Evolutionary conservation across 2,329 filamentous ascomycete species (phyloP), one percentile per base, ranked within the genome.

Genomic region (Colletotrichum theobromicola): DNA sequence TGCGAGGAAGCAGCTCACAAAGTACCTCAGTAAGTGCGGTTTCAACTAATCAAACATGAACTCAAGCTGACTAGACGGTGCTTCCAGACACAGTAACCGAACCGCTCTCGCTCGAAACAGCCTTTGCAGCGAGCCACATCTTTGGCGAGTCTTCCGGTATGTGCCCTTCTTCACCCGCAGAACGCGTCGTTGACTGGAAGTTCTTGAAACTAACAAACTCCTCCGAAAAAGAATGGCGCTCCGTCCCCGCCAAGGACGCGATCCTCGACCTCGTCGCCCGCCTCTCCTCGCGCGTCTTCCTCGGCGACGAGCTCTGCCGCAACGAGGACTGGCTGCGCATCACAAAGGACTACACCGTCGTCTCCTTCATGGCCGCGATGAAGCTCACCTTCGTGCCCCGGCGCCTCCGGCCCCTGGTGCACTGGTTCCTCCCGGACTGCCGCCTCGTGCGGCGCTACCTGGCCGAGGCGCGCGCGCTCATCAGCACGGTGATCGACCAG

Each of bases 241-340:
- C 7, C 46, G 61, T 57, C 12, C 28, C 35, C 8, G n/a, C 28
- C 13, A 72, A 72, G 2, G 26, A 46, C n/a, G 32, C 37, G 1
- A 34, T 73, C 26, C 61, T 74, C 9, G 66, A 74, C 26, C 35
- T 88, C 12, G 83, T 91, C 12, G 86, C 88, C 13, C 85, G 87
- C 10, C 76, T 90, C n/a, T 88, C 88, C 0, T 86, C 88, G 5
- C 82, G 87, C 7, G 83, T 89, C 7, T 89, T 90, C 75, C 78
- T 89, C 4, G 88, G 88, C 8, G 76, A 80, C 7, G 79, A 82
- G 5, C 78, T 88, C 15, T 88, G 86, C 78, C 85, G 85, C 6
- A 84, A 89, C 76, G 78, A 84, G 37, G 80, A 83, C 53, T 90
- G 88, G 88, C 82, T 89, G 28, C 79, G 84, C 4, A 83, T 87